phyloP scores from a whole-genome alignment of 257 asterid genomes.

The Petrea volubilis region DNA sequence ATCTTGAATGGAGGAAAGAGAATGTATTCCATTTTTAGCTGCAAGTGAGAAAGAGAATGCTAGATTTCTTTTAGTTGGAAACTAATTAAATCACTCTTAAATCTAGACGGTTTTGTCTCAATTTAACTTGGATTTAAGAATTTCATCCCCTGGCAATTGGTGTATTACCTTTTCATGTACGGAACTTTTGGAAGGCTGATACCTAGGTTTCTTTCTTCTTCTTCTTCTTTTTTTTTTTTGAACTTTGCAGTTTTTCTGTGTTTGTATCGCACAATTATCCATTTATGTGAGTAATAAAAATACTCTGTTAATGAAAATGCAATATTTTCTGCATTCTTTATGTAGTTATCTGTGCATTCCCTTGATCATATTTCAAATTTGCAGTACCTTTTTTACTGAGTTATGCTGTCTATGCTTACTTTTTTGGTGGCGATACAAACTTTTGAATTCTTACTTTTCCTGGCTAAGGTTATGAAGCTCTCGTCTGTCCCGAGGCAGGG shows the following conservation, averaged over 20 bases:
- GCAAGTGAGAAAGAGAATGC: slow-evolving; percentile 6
- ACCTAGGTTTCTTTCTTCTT: neutral
- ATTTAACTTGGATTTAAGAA: neutral
- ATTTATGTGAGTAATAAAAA: neutral
- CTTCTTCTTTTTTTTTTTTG: no score
- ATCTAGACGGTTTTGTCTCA: neutral
- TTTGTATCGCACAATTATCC: no score
- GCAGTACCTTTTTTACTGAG: neutral
- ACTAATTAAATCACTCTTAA: neutral
- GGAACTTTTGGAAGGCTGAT: neutral
- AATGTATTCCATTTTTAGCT: neutral
- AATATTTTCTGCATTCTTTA: neutral
- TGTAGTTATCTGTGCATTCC: slow-evolving; percentile 2
- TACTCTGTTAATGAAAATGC: neutral
- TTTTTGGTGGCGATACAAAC: neutral
- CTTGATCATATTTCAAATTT: slow-evolving; percentile 6
- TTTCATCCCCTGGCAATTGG: neutral
- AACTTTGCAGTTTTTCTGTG: no score
- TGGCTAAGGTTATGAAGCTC: slow-evolving; percentile 60
- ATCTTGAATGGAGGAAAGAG: no score
- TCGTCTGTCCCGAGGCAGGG: slow-evolving; percentile 65
- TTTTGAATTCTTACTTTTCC: slow-evolving; percentile 25
- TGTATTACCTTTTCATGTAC: neutral
- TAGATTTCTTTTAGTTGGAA: neutral
- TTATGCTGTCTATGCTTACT: neutral